Evolutionary conservation across 192 early-diverging fungal species (phyloP).

Genomic region (Coemansia sp.): DNA sequence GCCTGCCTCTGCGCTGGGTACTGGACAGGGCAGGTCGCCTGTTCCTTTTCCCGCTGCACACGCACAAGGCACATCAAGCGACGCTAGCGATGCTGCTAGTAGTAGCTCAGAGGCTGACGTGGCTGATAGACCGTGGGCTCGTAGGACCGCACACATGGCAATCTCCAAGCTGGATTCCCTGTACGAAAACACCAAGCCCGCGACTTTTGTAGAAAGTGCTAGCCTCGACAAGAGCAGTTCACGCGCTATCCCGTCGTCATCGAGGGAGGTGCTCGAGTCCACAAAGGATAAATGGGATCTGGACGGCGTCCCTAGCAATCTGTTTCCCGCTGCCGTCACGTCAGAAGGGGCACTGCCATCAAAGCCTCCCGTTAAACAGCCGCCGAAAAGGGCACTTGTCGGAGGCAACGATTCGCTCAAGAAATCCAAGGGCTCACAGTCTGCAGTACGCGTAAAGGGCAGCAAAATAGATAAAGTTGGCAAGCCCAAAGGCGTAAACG

Average conservation of each 20-base stretch:
- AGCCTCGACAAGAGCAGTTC: too few species aligned
- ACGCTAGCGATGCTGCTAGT: background rate
- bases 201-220: background rate
- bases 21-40: background rate
- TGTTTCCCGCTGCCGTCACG: background rate
- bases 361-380: background rate
- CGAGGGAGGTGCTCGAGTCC: slow-evolving; percentile 29
- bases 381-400: background rate
- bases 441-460: background rate
- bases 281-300: slow-evolving; percentile 44
- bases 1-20: slow-evolving; percentile 3
- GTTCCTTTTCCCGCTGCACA: background rate
- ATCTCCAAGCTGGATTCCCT: slow-evolving; percentile 39
- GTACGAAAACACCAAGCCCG: slow-evolving; percentile 29
- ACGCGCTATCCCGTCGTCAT: slow-evolving; percentile 6
- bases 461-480: background rate
- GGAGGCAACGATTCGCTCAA: background rate
- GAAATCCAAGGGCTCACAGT: background rate
- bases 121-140: slow-evolving; percentile 9
- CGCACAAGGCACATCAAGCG: background rate
- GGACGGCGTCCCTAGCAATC: slow-evolving; percentile 1
- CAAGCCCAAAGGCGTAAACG: background rate
- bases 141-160: slow-evolving; percentile 29
- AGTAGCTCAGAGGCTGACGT: slow-evolving; percentile 1
- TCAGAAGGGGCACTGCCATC: background rate